phyloP scores from a whole-genome alignment of 1,284 basidiomycete genomes.

The Sanghuangporus baumii region DNA sequence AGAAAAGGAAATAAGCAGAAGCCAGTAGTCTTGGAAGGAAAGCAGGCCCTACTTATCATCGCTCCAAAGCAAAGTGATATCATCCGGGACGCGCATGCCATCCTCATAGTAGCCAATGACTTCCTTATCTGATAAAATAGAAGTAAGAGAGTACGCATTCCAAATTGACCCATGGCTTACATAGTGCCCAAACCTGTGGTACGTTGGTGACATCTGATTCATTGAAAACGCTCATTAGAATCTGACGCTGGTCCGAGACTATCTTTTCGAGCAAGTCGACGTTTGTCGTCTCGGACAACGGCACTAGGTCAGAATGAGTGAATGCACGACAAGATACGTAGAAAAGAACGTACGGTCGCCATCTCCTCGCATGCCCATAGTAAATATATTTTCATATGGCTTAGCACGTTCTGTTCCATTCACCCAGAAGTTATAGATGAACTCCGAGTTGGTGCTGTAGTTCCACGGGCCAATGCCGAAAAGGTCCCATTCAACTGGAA shows the following conservation, averaged over 20 bases:
- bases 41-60: slow-evolving; percentile 47
- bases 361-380: slow-evolving; percentile 61
- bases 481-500: slow-evolving; percentile 53
- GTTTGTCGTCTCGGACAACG: slow-evolving; percentile 42
- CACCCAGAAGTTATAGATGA: slow-evolving; percentile 55
- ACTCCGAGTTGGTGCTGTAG: slow-evolving; percentile 45
- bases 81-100: slow-evolving; percentile 50
- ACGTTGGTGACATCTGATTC: slow-evolving; percentile 43
- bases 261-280: slow-evolving; percentile 50
- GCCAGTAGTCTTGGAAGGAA: not conserved
- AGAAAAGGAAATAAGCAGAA: not conserved
- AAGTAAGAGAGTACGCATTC: not conserved
- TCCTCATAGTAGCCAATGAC: slow-evolving; percentile 64
- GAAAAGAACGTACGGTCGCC: slow-evolving; percentile 42
- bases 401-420: slow-evolving; percentile 51
- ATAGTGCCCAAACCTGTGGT: slow-evolving; percentile 63
- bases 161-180: slow-evolving; percentile 30
- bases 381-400: slow-evolving; percentile 55
- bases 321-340: not conserved
- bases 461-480: slow-evolving; percentile 57
- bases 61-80: slow-evolving; percentile 53
- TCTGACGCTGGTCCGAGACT: slow-evolving; percentile 55
- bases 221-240: slow-evolving; percentile 52
- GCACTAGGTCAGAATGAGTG: slow-evolving; percentile 32
- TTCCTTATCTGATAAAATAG: slow-evolving; percentile 41